Conservation (phyloP, 129 eudicot genomes). For the Tagetes erecta region DNA sequence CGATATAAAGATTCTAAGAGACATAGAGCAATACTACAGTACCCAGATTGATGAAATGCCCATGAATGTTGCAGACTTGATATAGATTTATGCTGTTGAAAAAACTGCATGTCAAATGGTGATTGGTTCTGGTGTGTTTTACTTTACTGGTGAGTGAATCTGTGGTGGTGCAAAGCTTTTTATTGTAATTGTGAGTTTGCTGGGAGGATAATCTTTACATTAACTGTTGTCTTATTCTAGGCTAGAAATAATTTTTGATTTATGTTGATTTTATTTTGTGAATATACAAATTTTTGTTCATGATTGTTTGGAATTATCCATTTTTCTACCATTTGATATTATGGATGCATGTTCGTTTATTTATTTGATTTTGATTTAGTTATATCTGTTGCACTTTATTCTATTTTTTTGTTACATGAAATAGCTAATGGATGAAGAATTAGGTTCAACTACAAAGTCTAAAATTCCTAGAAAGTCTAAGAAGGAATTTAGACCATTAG, state of each 20-base stretch:
- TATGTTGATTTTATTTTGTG: conserved; percentile 32
- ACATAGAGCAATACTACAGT: conserved; percentile 96
- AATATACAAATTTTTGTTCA: conserved; percentile 18
- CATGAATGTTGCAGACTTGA: conserved; percentile 91
- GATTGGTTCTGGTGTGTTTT: conserved; percentile 6
- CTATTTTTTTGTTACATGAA: not conserved
- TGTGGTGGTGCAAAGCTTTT: conserved; percentile 26
- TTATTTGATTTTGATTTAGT: not conserved
- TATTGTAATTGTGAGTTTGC: conserved; percentile 26
- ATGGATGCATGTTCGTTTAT: not conserved
- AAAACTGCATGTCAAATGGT: not conserved
- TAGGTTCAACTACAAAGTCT: no score
- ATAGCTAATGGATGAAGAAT: no score
- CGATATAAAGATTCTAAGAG: conserved; percentile 86
- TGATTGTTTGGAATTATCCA: not conserved
- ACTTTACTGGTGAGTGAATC: conserved; percentile 22
- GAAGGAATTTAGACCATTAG: no score
- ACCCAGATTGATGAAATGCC: conserved; percentile 99
- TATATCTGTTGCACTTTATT: not conserved
- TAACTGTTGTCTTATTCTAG: conserved; percentile 25
- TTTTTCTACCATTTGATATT: conserved; percentile 5
- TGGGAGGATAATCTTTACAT: conserved; percentile 15
- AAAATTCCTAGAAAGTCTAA: no score
- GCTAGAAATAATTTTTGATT: conserved; percentile 2
- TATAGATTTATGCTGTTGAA: conserved; percentile 27